Percentiles rank a stretch among this genome's conserved stretches.
Conservation (phyloP, 2,329 filamentous ascomycete genomes). For the Colletotrichum aenigma region DNA sequence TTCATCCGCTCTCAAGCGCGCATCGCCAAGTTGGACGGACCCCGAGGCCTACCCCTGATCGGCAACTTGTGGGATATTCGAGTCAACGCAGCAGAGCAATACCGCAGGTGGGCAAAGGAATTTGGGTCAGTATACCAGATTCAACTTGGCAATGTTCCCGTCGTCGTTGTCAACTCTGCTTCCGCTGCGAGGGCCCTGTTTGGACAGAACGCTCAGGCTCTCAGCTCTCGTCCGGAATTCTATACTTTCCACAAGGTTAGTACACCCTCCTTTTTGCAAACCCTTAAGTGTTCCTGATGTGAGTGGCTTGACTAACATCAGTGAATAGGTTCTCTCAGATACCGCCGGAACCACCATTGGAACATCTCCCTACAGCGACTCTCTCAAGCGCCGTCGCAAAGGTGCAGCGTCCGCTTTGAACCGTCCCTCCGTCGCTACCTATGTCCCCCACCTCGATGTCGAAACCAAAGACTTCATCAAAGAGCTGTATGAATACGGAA, state of each 20-base stretch:
- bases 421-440: constrained; percentile 66
- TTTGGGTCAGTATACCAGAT: constrained; percentile 60
- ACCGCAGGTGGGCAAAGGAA: constrained; percentile 55
- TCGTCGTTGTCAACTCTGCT: constrained; percentile 61
- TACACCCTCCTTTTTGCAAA: fast-evolving
- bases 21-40: constrained; percentile 51
- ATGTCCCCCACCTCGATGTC: constrained; percentile 65
- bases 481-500: constrained; percentile 63
- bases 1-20: constrained; percentile 48
- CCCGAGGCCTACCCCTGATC: constrained; percentile 54
- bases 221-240: constrained; percentile 60
- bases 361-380: constrained; percentile 70
- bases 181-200: constrained; percentile 55
- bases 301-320: no score
- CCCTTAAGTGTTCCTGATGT: not conserved
- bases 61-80: constrained; percentile 61
- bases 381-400: constrained; percentile 66
- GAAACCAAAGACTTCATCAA: constrained; percentile 67
- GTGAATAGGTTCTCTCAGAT: constrained; percentile 60
- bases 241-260: constrained; percentile 63
- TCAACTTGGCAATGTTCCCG: constrained; percentile 59
- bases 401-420: constrained; percentile 70
- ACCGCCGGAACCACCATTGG: constrained; percentile 72
- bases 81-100: constrained; percentile 59
- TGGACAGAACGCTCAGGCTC: constrained; percentile 54